Percentiles rank a stretch among this genome's conserved stretches.
phyloP scores from a whole-genome alignment of 2,329 filamentous ascomycete genomes.

The Ceratocystis ficicola region DNA sequence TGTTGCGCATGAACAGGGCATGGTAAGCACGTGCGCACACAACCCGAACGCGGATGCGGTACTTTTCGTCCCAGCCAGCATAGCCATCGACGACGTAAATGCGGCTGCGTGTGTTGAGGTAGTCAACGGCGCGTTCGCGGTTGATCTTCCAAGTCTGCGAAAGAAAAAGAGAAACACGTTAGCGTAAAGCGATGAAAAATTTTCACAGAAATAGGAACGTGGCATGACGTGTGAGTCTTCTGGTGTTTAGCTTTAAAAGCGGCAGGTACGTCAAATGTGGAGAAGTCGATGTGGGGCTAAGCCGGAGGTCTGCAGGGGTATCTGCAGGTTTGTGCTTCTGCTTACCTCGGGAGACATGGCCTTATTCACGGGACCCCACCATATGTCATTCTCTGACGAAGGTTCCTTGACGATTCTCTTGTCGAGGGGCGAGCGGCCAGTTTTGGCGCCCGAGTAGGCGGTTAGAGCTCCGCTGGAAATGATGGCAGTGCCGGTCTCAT shows the following conservation, averaged over 20 bases:
- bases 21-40: slow-evolving; percentile 99
- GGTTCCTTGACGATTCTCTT: slow-evolving; percentile 95
- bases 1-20: slow-evolving; percentile 99
- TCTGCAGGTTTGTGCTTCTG: background rate
- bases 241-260: background rate
- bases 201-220: background rate
- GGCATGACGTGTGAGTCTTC: background rate
- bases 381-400: slow-evolving; percentile 79
- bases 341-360: slow-evolving; percentile 91
- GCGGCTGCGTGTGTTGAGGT: slow-evolving; percentile 95
- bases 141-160: slow-evolving; percentile 96
- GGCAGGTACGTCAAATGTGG: slow-evolving; percentile 19
- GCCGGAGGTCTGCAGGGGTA: background rate
- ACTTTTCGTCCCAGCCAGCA: slow-evolving; percentile 97
- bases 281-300: slow-evolving; percentile 9
- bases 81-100: slow-evolving; percentile 98
- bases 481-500: slow-evolving; percentile 95
- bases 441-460: slow-evolving; percentile 97
- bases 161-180: slow-evolving; percentile 18
- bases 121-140: slow-evolving; percentile 95
- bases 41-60: slow-evolving; percentile 92
- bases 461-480: slow-evolving; percentile 89
- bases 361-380: slow-evolving; percentile 99
- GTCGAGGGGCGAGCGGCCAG: slow-evolving; percentile 87
- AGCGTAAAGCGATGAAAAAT: background rate